phyloP scores from a whole-genome alignment of 441 rosid species.

The Kokia cookei region DNA sequence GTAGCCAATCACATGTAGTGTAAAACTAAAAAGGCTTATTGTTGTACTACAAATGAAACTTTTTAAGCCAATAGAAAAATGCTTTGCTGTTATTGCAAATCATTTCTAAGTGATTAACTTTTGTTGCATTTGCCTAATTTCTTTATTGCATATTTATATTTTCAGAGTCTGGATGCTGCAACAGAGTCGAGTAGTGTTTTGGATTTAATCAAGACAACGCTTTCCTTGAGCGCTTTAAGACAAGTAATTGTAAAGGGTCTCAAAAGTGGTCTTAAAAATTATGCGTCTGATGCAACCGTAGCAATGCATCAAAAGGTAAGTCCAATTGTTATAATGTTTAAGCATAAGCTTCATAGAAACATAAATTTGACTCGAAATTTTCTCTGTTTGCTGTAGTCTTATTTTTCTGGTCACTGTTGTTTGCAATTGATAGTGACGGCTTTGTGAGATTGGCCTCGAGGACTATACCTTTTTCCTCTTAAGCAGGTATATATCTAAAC shows the following conservation, averaged over 20 bases:
- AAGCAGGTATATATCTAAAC: slow-evolving; percentile 55
- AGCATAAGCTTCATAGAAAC: slow-evolving; percentile 5
- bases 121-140: neutral
- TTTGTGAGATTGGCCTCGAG: slow-evolving; percentile 95
- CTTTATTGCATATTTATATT: slow-evolving; percentile 4
- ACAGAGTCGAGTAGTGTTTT: slow-evolving; percentile 36
- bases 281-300: slow-evolving; percentile 92
- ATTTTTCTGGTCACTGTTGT: slow-evolving; percentile 6
- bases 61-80: neutral
- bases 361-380: slow-evolving; percentile 10
- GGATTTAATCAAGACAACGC: slow-evolving; percentile 61
- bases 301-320: slow-evolving; percentile 93
- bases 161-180: slow-evolving; percentile 60
- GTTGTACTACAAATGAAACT: neutral
- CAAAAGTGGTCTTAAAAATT: slow-evolving; percentile 84
- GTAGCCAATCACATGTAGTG: neutral
- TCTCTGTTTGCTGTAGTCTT: neutral
- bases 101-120: neutral
- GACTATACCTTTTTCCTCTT: slow-evolving; percentile 88
- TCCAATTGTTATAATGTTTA: slow-evolving; percentile 3
- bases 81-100: neutral
- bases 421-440: slow-evolving; percentile 72
- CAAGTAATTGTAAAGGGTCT: slow-evolving; percentile 66
- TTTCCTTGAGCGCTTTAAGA: slow-evolving; percentile 64
- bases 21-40: neutral